Evolutionary conservation across 2,329 filamentous ascomycete genomes (phyloP), one percentile per base, ranked within the genome.

Genomic region (Colletotrichum trifolii): DNA sequence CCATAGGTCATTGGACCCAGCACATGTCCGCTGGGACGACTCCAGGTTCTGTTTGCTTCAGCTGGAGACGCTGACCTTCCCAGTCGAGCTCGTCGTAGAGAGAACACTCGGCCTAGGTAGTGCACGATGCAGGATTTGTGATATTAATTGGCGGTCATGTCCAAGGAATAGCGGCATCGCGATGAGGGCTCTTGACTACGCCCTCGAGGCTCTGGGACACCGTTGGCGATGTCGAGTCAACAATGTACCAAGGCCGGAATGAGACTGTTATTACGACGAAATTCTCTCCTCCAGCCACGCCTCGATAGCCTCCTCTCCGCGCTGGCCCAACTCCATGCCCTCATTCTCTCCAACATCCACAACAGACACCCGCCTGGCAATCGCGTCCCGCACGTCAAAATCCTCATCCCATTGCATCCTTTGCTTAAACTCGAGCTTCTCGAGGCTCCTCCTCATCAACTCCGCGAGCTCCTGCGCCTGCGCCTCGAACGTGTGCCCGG

Each of bases 391-490:
- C 4, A 65, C 73, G 9, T 76, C 73, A 38, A 74, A 70, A 6
- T 81, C 75, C 1, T 77, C 73, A 60, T 83, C 82, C 79, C 79
- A 82, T 40, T 70, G 73, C 54, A 68, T 71, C 17, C 79, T 75
- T 67, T 82, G 76, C 64, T 77, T 79, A 13, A 83, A 69, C 71
- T 87, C 84, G 3, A 79, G 45, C 69, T 76, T 79, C 35, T 81
- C 74, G 33, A 87, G 69, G 69, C 84, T 85, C 47, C 79, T 76
- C 40, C 79, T 77, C 82, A 87, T 85, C 63, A 84, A 70, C 13
- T 49, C 70, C 0, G 76, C 78, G n/a, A 88, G 72, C 70, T 84
- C 81, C 3, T 69, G 57, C 0, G 85, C 82, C 71, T 87, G 85
- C 1, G 72, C 68, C 43, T 74, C 71, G 60, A 86, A 83, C 12